Percentiles rank a stretch among this genome's conserved stretches.
phyloP scores from a whole-genome alignment of 2,329 filamentous ascomycete species.

The Monosporascus sp. region DNA sequence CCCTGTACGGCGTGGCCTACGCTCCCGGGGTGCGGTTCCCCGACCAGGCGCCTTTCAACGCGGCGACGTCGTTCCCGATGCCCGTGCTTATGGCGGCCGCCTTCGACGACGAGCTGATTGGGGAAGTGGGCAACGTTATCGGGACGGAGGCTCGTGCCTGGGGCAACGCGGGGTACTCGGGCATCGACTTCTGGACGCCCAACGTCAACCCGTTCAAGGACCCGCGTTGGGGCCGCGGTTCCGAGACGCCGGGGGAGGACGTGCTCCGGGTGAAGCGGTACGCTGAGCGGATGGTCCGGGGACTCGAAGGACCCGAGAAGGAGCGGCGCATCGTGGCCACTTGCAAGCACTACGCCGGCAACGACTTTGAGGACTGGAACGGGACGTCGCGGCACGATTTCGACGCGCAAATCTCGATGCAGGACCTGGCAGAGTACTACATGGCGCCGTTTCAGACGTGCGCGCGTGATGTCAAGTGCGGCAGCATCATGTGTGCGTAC shows the following conservation, averaged over 20 bases:
- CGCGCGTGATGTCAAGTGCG: conserved; percentile 48
- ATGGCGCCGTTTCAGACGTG: conserved; percentile 60
- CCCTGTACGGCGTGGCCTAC: conserved; percentile 51
- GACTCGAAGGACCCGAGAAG: conserved; percentile 26
- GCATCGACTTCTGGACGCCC: conserved; percentile 58
- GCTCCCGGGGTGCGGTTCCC: conserved; percentile 49
- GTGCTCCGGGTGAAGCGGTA: conserved; percentile 45
- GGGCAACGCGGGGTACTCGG: conserved; percentile 52
- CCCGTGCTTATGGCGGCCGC: conserved; percentile 58
- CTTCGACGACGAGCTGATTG: conserved; percentile 58
- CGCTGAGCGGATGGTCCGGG: conserved; percentile 46
- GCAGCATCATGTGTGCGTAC: conserved; percentile 57
- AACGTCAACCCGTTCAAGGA: conserved; percentile 64
- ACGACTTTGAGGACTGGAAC: conserved; percentile 48
- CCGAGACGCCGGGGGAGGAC: conserved; percentile 57
- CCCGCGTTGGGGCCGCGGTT: conserved; percentile 57
- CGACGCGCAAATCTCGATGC: conserved; percentile 49
- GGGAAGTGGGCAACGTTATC: conserved; percentile 49
- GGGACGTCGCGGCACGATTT: conserved; percentile 44
- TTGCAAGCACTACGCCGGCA: conserved; percentile 55
- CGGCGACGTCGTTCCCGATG: conserved; percentile 60
- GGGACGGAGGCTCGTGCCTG: conserved; percentile 60
- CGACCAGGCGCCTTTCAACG: conserved; percentile 44
- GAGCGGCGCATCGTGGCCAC: conserved; percentile 43
- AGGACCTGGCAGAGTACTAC: conserved; percentile 65